Evolutionary conservation across 352 stramenopile genomes (phyloP).

Genomic region (Globisporangium nagaii): DNA sequence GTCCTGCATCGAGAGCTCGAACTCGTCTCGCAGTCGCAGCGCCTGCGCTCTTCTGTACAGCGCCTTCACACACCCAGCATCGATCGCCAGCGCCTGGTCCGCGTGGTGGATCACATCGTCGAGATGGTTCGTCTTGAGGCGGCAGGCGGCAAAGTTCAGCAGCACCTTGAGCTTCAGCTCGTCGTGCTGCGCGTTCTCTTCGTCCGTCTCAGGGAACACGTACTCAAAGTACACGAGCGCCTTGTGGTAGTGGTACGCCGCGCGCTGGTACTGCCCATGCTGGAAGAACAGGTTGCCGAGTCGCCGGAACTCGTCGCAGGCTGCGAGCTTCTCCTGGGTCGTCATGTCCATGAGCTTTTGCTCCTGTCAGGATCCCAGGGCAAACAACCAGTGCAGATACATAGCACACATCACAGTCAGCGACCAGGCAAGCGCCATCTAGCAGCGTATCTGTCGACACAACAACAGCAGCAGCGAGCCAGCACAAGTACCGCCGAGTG

Average conservation of each 20-base stretch:
- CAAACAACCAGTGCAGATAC: too few species aligned
- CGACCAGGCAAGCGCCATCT: too few species aligned
- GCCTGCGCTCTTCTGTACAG: slow-evolving; percentile 66
- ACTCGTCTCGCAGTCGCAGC: slow-evolving; percentile 62
- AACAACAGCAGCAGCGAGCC: too few species aligned
- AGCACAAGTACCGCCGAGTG: slow-evolving; percentile 75
- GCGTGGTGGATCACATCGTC: slow-evolving; percentile 71
- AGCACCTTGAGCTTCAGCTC: slow-evolving; percentile 50
- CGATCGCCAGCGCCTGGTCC: slow-evolving; percentile 48
- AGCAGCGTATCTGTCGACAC: too few species aligned
- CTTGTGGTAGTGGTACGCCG: slow-evolving; percentile 77
- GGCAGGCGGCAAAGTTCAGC: slow-evolving; percentile 72
- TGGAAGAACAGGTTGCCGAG: slow-evolving; percentile 74
- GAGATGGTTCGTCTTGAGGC: slow-evolving; percentile 65
- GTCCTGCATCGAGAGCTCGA: slow-evolving; percentile 48
- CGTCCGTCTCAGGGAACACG: slow-evolving; percentile 65
- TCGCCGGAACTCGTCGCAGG: slow-evolving; percentile 61
- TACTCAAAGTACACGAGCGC: slow-evolving; percentile 87
- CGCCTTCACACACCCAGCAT: slow-evolving; percentile 55
- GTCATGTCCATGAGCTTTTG: slow-evolving; percentile 87
- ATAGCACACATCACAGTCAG: too few species aligned
- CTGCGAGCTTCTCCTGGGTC: slow-evolving; percentile 45
- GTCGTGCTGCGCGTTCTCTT: slow-evolving; percentile 43
- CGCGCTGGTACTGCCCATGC: slow-evolving; percentile 77
- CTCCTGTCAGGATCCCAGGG: too few species aligned